Base-by-base conservation (phyloP, 1,284 basidiomycete genomes). In the Sphaerobolus stellatus region DNA sequence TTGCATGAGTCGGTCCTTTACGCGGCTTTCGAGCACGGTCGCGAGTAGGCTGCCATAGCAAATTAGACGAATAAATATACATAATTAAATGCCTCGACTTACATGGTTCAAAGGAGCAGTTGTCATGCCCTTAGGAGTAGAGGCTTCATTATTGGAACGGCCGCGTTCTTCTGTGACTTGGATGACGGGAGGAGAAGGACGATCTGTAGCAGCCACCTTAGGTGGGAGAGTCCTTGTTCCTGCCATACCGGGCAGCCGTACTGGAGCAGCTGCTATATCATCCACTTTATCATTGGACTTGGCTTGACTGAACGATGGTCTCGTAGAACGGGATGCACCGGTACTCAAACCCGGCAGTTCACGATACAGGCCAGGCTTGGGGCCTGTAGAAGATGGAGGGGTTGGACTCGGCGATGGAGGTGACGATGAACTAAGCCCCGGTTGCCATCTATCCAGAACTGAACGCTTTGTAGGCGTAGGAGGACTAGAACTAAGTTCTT, bases 381-480 rank as follows among this genome's bases (percentile, higher is more conserved):
- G 40, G 44, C 24, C 7, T 11, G 20, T n/a, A 52, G 14, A 20
- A 13, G 36, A n/a, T 18, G 53, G 56, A 16, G 41, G 48, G 31
- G 57, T 30, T 31, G 50, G 43, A 44, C 49, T 36, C 16, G 57
- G 45, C n/a, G 53, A 51, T 11, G 47, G 40, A n/a, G 56, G 45
- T 29, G 46, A 53, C 6, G 58, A 43, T 16, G 60, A 34, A 6
- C 20, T 20, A 4, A 57, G 25, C 27, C 45, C 57, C 14, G 52
- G 48, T 22, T 80, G 83, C 87, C 87, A 89, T 28, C 87, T 78
- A 63, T 88, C 84, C 36, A 89, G 74, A 5, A 90, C 86, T 14
- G 82, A 77, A 59, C 78, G 76, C 60, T 72, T 73, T 9, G 69
- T 68, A 50, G 64, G 64, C 1, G 59, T 47, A 8, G 68, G 62